phyloP scores from a whole-genome alignment of 78 protist genomes.

The Protostelium mycophagum region DNA sequence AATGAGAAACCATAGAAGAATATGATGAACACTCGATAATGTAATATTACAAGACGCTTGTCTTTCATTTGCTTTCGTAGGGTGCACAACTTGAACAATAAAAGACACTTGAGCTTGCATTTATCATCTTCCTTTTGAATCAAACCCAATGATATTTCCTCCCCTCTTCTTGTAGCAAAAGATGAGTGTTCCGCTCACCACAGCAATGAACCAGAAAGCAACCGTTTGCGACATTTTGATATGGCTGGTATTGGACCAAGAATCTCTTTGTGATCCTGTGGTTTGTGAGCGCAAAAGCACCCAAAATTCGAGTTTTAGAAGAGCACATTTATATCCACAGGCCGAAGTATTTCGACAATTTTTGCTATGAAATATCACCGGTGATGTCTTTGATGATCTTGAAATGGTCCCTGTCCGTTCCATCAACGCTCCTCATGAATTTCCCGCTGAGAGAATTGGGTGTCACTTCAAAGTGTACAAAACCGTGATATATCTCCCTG shows the following conservation, averaged over 20 bases:
- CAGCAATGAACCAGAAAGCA: background rate
- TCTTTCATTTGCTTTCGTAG: too few species aligned
- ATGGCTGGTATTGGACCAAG: background rate
- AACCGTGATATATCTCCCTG: background rate
- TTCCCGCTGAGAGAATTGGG: background rate
- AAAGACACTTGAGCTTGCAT: background rate
- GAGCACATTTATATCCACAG: too few species aligned
- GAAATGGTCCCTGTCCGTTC: background rate
- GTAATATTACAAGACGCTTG: too few species aligned
- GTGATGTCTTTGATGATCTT: background rate
- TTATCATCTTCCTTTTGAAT: background rate
- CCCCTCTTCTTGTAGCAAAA: background rate
- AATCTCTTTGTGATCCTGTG: background rate
- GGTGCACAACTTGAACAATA: too few species aligned
- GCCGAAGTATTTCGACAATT: background rate
- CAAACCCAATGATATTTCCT: background rate
- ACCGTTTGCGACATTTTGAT: background rate
- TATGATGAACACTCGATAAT: too few species aligned
- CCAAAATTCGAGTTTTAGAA: too few species aligned
- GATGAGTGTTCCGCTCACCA: background rate
- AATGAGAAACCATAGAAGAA: too few species aligned
- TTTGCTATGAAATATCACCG: background rate
- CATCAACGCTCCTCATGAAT: background rate
- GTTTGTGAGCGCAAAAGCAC: background rate
- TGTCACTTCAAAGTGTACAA: background rate